A percentile compares a stretch with the other conserved stretches of the same genome.
Evolutionary conservation across 441 rosid genomes (phyloP).

Genomic region (Arabidopsis hybrid): DNA sequence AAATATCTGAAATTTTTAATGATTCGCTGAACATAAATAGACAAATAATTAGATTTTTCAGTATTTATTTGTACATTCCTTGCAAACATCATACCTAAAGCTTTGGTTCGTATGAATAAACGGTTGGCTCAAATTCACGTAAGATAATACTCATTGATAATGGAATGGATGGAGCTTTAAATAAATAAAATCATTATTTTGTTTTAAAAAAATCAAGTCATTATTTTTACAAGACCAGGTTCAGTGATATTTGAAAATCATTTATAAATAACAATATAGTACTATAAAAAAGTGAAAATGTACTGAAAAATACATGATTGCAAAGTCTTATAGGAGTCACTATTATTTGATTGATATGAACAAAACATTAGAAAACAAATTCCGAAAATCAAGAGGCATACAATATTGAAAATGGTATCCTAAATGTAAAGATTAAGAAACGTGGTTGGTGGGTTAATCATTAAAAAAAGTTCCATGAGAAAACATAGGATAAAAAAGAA

Average conservation of each 20-base stretch:
- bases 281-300: not conserved
- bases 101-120: not conserved
- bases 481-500: constrained; percentile 26
- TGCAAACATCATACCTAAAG: not conserved
- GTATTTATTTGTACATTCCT: not conserved
- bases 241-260: not conserved
- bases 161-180: not conserved
- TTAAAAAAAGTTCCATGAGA: constrained; percentile 23
- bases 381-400: not conserved
- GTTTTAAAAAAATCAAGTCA: not conserved
- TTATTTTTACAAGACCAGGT: not conserved
- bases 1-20: too few species aligned
- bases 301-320: constrained; percentile 10
- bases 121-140: too few species aligned
- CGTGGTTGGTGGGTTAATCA: constrained; percentile 47
- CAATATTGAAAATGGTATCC: constrained; percentile 17
- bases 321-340: constrained; percentile 8
- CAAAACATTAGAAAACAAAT: constrained; percentile 2
- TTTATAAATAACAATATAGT: constrained; percentile 1
- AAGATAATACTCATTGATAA: not conserved
- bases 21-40: not conserved
- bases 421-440: constrained; percentile 49
- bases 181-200: not conserved
- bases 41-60: too few species aligned
- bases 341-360: constrained; percentile 22